Conservation (phyloP, 495 filamentous ascomycete genomes). For the Elasticomyces elasticus region DNA sequence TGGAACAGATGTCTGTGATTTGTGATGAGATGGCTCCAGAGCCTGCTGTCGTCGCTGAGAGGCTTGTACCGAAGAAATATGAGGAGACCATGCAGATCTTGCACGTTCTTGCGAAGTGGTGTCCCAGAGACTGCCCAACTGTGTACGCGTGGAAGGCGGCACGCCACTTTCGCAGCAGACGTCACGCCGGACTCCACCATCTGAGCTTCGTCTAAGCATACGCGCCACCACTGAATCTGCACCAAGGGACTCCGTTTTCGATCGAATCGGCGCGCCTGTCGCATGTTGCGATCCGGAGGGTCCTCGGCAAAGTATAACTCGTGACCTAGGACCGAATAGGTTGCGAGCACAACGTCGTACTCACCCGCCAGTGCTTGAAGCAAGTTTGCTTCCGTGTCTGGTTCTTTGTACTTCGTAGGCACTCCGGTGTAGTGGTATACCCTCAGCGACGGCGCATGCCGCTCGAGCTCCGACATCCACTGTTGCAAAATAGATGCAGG, state of each 20-base stretch:
- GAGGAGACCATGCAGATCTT: conserved; percentile 59
- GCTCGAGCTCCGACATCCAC: conserved; percentile 70
- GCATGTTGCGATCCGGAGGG: conserved; percentile 53
- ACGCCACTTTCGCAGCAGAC: conserved; percentile 70
- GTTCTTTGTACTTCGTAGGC: conserved; percentile 23
- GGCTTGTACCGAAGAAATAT: conserved; percentile 73
- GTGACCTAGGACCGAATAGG: conserved; percentile 63
- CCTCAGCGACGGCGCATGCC: conserved; percentile 54
- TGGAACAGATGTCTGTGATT: conserved; percentile 51
- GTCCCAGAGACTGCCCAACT: conserved; percentile 93
- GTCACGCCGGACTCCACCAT: conserved; percentile 85
- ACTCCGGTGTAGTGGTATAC: conserved; percentile 37
- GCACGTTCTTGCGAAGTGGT: conserved; percentile 67
- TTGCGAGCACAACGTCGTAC: conserved; percentile 77
- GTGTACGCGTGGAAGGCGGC: conserved; percentile 69
- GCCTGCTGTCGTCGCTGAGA: conserved; percentile 47
- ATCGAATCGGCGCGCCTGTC: conserved; percentile 56
- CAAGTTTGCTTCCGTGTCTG: conserved; percentile 33
- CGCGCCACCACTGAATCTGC: conserved; percentile 78
- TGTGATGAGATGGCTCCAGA: conserved; percentile 58
- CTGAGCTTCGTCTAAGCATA: conserved; percentile 90
- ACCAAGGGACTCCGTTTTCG: conserved; percentile 64
- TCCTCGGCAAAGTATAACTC: conserved; percentile 70
- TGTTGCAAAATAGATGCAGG: conserved; percentile 73
- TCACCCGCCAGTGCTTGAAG: conserved; percentile 40